Evolutionary conservation across 257 asterid species (phyloP).

Genomic region (Ophiorrhiza pumila): DNA sequence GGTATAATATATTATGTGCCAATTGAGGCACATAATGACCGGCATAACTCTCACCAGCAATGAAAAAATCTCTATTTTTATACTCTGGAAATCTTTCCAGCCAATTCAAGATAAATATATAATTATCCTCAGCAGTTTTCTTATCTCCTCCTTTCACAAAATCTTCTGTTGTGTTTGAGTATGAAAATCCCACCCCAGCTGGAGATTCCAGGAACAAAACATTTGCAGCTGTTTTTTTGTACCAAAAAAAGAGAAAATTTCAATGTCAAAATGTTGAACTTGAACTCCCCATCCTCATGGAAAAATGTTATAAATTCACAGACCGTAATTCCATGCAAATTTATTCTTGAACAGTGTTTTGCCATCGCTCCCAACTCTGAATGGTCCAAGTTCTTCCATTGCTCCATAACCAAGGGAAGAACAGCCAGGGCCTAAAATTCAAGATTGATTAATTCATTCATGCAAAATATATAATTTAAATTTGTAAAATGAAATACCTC

Average conservation of each 20-base stretch:
- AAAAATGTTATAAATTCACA: too few relatives aligned
- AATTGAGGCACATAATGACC: constrained; percentile 82
- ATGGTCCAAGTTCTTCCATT: constrained; percentile 89
- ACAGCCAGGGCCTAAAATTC: constrained; percentile 98
- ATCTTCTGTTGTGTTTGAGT: constrained; percentile 62
- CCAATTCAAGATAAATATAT: constrained; percentile 61
- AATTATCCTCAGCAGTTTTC: constrained; percentile 52
- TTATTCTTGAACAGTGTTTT: constrained; percentile 69
- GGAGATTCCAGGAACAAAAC: constrained; percentile 78
- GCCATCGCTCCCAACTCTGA: constrained; percentile 77
- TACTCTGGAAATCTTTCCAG: constrained; percentile 70
- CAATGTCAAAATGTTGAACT: not conserved
- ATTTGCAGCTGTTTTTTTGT: constrained; percentile 67
- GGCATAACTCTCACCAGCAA: constrained; percentile 73
- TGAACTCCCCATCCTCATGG: too few relatives aligned
- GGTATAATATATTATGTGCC: constrained; percentile 54
- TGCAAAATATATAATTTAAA: too few relatives aligned
- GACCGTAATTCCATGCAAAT: constrained; percentile 77
- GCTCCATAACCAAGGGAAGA: constrained; percentile 93
- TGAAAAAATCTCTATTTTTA: constrained; percentile 47
- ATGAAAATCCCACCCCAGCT: constrained; percentile 84
- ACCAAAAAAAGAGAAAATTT: not conserved
- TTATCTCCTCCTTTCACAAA: constrained; percentile 39
- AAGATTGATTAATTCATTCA: too few relatives aligned
- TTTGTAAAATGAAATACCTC: constrained; percentile 42